Base-by-base conservation (phyloP, 1,139 yeast genomes). In the Geotrichum carabidarum region DNA sequence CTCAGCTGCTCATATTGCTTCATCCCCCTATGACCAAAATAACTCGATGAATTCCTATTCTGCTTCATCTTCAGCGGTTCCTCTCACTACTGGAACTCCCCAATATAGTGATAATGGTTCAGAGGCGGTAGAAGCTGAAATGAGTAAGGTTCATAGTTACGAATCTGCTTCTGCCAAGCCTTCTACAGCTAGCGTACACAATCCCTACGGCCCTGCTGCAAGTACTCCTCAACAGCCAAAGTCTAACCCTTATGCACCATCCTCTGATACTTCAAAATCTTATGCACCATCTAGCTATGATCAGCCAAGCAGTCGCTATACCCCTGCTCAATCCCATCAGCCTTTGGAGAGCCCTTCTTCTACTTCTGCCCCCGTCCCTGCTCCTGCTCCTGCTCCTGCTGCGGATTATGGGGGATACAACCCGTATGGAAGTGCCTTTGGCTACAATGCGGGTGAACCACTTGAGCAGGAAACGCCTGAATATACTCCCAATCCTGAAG, bases 381-480 rank as follows among this genome's bases (percentile, higher is more conserved):
- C 43, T 38, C 42, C 42, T 30, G 47, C 32, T 11, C 27, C 44
- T 42, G 48, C 48, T 8, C 18, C 32, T 7, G 22, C 43, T 17
- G 18, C 41, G 11, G 22, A 34, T 15, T 48, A 34, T 46, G 53
- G 53, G 12, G 51, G 44, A 15, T 44, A 48, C n/a, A 55, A 51
- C 30, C 57, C 57, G 3, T 55, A 51, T 32, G 54, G 54, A 17
- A 44, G 38, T 9, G 47, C 44, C 4, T 54, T 48, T 49, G 55
- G 50, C 11, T 27, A 49, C 35, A 32, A 38, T 31, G 37, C 54
- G 12, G 30, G 32, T 32, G 30, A 17, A 4, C 22, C 12, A 41
- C 31, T 14, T 9, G 7, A 41, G 17, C 32, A 15, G 32, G 11
- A 17, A 6, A n/a, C 17, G 7, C 12, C 8, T 11, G 44, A 41